These are phyloP conservation scores for Capronia coronata DNA, from an alignment of 2,329 filamentous ascomycete genomes.

Conservation along the genomic window DNA sequence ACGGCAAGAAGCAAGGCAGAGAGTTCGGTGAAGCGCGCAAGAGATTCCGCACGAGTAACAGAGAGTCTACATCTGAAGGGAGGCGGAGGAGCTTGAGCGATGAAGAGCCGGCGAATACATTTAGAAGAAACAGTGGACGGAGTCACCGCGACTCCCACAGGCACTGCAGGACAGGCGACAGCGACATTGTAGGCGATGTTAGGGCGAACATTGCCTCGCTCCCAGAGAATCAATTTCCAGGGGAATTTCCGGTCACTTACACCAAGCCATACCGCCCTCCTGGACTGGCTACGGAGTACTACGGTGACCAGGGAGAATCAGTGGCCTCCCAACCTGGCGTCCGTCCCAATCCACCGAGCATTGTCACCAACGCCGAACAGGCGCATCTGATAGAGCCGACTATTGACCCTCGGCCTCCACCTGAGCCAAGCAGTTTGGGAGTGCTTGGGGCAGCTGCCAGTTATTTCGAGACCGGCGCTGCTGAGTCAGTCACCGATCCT, in stretches of 20 bases:
- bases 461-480: constrained; percentile 42
- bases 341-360: constrained; percentile 46
- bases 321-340: constrained; percentile 56
- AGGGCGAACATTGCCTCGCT: constrained; percentile 43
- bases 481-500: constrained; percentile 30
- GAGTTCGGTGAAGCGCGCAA: constrained; percentile 3
- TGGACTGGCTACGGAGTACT: constrained; percentile 56
- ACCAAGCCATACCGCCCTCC: constrained; percentile 43
- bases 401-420: constrained; percentile 46
- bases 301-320: constrained; percentile 56
- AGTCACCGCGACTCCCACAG: constrained; percentile 8
- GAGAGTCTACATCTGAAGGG: constrained; percentile 2
- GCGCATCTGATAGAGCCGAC: constrained; percentile 53
- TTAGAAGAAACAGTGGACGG: constrained; percentile 28
- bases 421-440: constrained; percentile 52
- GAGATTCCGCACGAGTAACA: constrained; percentile 5
- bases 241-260: constrained; percentile 46
- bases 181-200: constrained; percentile 17
- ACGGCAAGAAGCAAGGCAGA: neutral
- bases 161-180: constrained; percentile 12
- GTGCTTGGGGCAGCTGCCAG: constrained; percentile 50
- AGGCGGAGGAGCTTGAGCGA: constrained; percentile 13
- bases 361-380: constrained; percentile 48
- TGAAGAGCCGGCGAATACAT: constrained; percentile 24
- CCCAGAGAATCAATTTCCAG: constrained; percentile 51